Conservation (phyloP, 2,329 filamentous ascomycete species). For the Calonectria honghensis region DNA sequence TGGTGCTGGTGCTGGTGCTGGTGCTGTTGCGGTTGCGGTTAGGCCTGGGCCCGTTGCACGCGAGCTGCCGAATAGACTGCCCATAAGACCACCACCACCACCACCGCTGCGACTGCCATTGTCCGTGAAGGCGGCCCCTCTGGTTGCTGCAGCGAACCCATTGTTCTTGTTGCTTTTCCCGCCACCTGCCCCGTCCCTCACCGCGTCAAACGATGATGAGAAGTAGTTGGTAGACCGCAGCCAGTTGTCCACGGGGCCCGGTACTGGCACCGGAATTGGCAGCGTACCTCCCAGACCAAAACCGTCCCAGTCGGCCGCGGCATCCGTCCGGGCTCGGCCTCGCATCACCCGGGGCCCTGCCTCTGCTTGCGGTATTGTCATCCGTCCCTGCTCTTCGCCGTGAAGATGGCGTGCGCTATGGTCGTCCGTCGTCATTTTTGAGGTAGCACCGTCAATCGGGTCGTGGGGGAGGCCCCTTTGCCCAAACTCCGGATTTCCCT, state of each 20-base stretch:
- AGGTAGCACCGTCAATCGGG: slow-evolving; percentile 17
- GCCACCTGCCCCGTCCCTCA: slow-evolving; percentile 14
- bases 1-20: not conserved
- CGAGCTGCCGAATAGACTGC: slow-evolving; percentile 2
- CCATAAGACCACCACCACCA: slow-evolving; percentile 13
- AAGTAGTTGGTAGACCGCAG: slow-evolving; percentile 35
- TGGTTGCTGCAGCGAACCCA: not conserved
- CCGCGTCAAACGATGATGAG: slow-evolving; percentile 28
- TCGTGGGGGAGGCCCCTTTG: slow-evolving; percentile 38
- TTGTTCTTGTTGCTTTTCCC: slow-evolving; percentile 1
- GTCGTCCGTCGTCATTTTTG: slow-evolving; percentile 21
- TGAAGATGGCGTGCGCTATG: not conserved
- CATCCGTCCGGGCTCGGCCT: slow-evolving; percentile 37
- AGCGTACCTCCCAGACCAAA: slow-evolving; percentile 28
- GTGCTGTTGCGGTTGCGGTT: not conserved
- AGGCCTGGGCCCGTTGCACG: slow-evolving; percentile 1
- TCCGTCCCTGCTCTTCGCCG: not conserved
- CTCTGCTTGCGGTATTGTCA: slow-evolving; percentile 15
- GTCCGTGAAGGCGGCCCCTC: not conserved
- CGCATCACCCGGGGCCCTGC: slow-evolving; percentile 25
- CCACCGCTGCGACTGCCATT: not conserved
- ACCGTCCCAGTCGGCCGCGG: slow-evolving; percentile 15
- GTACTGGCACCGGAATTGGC: slow-evolving; percentile 36
- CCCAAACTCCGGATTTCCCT: slow-evolving; percentile 50
- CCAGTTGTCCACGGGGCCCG: slow-evolving; percentile 37